Evolutionary conservation across 495 filamentous ascomycete species (phyloP).

Genomic region (Penicillium ucsense): DNA sequence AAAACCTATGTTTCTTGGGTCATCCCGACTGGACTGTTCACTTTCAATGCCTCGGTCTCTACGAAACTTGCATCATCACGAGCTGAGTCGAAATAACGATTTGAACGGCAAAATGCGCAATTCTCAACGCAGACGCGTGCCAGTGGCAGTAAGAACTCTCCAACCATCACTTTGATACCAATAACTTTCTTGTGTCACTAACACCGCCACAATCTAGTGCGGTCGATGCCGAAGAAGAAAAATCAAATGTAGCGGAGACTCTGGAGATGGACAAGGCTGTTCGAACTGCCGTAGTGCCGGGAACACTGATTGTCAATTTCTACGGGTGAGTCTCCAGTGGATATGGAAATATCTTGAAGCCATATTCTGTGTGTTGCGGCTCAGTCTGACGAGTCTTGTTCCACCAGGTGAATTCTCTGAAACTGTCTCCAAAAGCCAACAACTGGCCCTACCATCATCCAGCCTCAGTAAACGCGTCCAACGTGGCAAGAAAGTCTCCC

Average conservation of each 20-base stretch:
- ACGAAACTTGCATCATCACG: slow-evolving; percentile 17
- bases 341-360: too few species aligned
- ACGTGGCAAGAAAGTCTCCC: too few species aligned
- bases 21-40: slow-evolving; percentile 6
- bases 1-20: slow-evolving; percentile 18
- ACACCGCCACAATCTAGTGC: slow-evolving; percentile 46
- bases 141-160: slow-evolving; percentile 54
- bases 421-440: slow-evolving; percentile 14
- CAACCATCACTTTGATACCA: slow-evolving; percentile 1
- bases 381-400: background rate
- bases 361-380: too few species aligned
- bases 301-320: slow-evolving; percentile 61
- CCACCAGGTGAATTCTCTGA: slow-evolving; percentile 12
- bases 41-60: slow-evolving; percentile 21
- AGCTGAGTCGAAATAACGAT: slow-evolving; percentile 18
- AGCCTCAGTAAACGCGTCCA: slow-evolving; percentile 1
- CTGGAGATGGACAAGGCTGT: slow-evolving; percentile 64
- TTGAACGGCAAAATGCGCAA: slow-evolving; percentile 26
- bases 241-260: slow-evolving; percentile 91
- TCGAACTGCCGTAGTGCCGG: slow-evolving; percentile 72
- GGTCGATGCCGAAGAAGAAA: slow-evolving; percentile 85
- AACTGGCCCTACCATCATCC: slow-evolving; percentile 23
- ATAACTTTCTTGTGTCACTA: background rate
- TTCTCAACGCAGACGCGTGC: slow-evolving; percentile 43
- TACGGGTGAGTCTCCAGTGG: slow-evolving; percentile 49